Percentiles rank a stretch among this genome's conserved stretches.
phyloP scores from a whole-genome alignment of 169 alveolate genomes.

The Eimeria necatrix region DNA sequence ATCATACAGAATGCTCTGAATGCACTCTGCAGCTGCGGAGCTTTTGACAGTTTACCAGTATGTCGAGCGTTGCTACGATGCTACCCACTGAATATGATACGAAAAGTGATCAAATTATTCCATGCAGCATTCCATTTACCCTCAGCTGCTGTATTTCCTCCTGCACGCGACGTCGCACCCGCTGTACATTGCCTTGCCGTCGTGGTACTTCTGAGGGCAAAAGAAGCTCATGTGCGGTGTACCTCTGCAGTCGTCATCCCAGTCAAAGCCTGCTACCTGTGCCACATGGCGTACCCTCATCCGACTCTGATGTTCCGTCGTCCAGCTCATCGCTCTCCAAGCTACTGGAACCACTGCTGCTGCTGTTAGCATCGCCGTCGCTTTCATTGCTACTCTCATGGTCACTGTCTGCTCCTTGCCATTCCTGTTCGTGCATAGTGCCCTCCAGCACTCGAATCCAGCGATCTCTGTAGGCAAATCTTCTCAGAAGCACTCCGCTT shows the following conservation, averaged over 20 bases:
- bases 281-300: slow-evolving; percentile 49
- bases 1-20: neutral
- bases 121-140: neutral
- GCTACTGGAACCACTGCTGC: neutral
- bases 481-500: too few relatives aligned
- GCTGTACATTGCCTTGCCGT: neutral
- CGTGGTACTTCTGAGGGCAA: slow-evolving; percentile 17
- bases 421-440: slow-evolving; percentile 83
- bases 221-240: neutral
- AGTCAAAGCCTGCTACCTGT: neutral
- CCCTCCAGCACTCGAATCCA: slow-evolving; percentile 88
- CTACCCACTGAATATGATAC: neutral
- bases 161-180: slow-evolving; percentile 29
- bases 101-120: neutral
- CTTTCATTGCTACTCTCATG: slow-evolving; percentile 77
- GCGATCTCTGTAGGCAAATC: slow-evolving; percentile 65
- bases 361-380: slow-evolving; percentile 58
- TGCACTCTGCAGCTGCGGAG: neutral
- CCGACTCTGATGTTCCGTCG: slow-evolving; percentile 35
- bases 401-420: slow-evolving; percentile 83
- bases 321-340: slow-evolving; percentile 37
- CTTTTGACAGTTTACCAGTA: too few relatives aligned
- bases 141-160: slow-evolving; percentile 62
- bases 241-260: neutral
- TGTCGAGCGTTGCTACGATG: too few relatives aligned